These are phyloP conservation scores for Dichomitus squalens DNA, from an alignment of 1,284 basidiomycete species.

Conservation along the genomic window DNA sequence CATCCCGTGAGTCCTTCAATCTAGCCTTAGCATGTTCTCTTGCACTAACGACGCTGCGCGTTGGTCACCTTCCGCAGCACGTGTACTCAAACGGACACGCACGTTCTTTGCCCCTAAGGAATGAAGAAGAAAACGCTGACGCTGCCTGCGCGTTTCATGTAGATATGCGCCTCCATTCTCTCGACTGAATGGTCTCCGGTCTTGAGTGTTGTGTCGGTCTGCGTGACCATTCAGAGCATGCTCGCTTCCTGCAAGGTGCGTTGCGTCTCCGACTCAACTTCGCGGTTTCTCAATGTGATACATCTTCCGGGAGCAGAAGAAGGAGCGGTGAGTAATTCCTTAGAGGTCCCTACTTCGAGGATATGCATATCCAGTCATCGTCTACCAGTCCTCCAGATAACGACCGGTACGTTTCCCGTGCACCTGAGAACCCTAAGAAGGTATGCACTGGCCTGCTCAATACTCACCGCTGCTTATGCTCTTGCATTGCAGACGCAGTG, in stretches of 20 bases:
- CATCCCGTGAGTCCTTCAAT: slow-evolving; percentile 62
- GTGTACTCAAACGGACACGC: slow-evolving; percentile 88
- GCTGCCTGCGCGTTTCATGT: neutral
- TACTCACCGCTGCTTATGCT: slow-evolving; percentile 15
- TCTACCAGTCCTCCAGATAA: slow-evolving; percentile 69
- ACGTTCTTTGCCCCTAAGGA: slow-evolving; percentile 32
- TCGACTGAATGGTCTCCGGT: slow-evolving; percentile 88
- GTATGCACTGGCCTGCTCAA: slow-evolving; percentile 38
- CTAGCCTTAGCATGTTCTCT: slow-evolving; percentile 15
- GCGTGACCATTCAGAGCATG: slow-evolving; percentile 86
- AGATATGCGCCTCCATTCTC: slow-evolving; percentile 86
- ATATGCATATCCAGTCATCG: neutral
- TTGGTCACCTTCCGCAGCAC: slow-evolving; percentile 47
- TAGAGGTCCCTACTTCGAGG: neutral
- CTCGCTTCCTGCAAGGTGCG: slow-evolving; percentile 82
- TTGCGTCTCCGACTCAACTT: neutral
- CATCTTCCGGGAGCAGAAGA: slow-evolving; percentile 49
- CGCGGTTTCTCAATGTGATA: slow-evolving; percentile 5
- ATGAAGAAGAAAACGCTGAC: neutral
- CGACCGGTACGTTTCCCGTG: slow-evolving; percentile 74
- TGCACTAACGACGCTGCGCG: neutral
- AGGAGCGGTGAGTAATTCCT: slow-evolving; percentile 58
- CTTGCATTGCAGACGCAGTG: slow-evolving; percentile 58
- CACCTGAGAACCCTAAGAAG: slow-evolving; percentile 90
- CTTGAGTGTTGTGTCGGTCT: slow-evolving; percentile 74